Base-by-base conservation (phyloP, 2,329 filamentous ascomycete species). In the Anthostomella pinea region DNA sequence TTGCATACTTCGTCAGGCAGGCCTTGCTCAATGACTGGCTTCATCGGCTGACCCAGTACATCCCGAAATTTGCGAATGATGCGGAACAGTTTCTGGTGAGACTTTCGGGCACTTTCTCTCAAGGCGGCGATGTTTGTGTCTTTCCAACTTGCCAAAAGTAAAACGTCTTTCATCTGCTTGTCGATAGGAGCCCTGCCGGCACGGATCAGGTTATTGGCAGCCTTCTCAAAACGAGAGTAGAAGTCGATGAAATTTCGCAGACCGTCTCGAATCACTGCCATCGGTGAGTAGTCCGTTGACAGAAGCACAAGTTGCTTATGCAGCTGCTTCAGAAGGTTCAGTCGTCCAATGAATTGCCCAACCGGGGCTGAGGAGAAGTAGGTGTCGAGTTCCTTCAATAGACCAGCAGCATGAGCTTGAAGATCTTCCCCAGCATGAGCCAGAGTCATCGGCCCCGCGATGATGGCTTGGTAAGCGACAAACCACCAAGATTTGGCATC, bases 401-500 rank as follows among this genome's bases (percentile, higher is more conserved):
- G 71, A 31, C 80, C 77, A 40, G 75, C 71, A 1, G 79, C 73
- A 58, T 95, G 87, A 11, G 66, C 61, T 22, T 69, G 66, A 39
- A 94, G 64, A 30, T 81, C 75, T 15, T 75, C 64, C 1, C 69
- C 72, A 16, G 75, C 71, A 38, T 79, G 72, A 1, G 76, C 68
- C 42, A 91, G 73, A 14, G 78, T 75, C 35, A 87, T 69, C 0
- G 90, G 85, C 8, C 82, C 83, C 3, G 81, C 83, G 49, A 98
- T 76, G 26, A 95, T 79, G 4, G 84, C 87, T 62, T 97, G 88
- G 54, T 96, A 98, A 1, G 91, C 89, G 41, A 97, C 76, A 53
- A 96, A 98, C 83, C 90, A 98, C 93, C 93, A 98, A 11, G 85
- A 83, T 52, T 81, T 83, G 3, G 91, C 89, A 54, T 88, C 83